Evolutionary conservation across 345 rosid genomes (phyloP), one percentile per base, ranked within the genome.

Genomic region (Populus ilicifolia): DNA sequence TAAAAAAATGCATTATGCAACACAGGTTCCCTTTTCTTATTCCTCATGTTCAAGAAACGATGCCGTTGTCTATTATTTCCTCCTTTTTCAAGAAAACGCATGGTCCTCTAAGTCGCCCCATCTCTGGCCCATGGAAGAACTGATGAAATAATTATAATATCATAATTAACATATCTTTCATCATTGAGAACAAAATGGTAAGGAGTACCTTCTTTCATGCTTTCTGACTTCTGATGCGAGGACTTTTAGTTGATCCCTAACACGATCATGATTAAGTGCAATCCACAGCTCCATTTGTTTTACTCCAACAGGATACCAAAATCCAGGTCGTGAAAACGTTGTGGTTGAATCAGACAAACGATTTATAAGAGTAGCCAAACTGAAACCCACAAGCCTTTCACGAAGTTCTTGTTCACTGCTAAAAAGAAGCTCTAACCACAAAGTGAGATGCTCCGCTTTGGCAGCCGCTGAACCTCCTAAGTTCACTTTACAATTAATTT

Each of bases 391-490:
- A 71, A 93, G 88, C 80, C 97, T 90, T 80, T 87, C 89, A 3
- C 90, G 92, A n/a, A 96, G 94, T 85, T 96, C 95, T 78, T 73
- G 85, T 88, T 96, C 99, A 71, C 92, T 87, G 69, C 88, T 89
- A 36, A 75, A 79, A 65, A 91, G 89, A 56, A 93, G 80, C 74
- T 84, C 86, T 79, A 89, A 80, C 97, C 99, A 91, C 25, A 78
- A 56, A 23, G 61, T 54, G 29, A 83, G 62, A 63, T 81, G 88
- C 86, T 80, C 84, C 29, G 80, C 87, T 63, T 78, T 77, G 54
- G 80, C 73, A 72, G 71, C 80, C 56, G 18, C 29, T 30, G 50
- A 35, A 39, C 56, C 83, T 72, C 75, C 81, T 7, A 81, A 65
- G 70, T 81, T 80, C 77, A 80, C 44, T 76, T 88, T 84, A 69